A percentile compares a stretch with the other conserved stretches of the same genome.
Evolutionary conservation across 2,329 filamentous ascomycete species (phyloP).

Genomic region (Fonsecaea pedrosoi): DNA sequence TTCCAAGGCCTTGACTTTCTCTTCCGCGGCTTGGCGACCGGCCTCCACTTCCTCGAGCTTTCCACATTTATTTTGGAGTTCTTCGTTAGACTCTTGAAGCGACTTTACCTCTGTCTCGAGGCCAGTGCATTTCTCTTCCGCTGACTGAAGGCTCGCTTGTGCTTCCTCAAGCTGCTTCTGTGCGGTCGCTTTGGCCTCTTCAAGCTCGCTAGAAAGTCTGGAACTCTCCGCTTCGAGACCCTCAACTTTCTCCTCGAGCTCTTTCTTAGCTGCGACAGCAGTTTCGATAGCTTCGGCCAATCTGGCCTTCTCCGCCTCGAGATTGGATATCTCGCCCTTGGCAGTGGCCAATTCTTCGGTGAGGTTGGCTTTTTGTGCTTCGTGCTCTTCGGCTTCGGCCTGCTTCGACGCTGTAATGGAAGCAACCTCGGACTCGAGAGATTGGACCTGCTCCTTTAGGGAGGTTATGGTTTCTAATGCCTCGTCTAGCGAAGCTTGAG

Average conservation of each 20-base stretch:
- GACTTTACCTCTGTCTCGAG: constrained; percentile 17
- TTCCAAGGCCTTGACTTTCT: constrained; percentile 1
- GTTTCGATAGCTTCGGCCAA: constrained; percentile 19
- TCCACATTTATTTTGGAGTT: constrained; percentile 17
- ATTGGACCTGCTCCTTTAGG: constrained; percentile 18
- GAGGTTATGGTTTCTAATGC: constrained; percentile 20
- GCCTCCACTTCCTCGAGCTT: constrained; percentile 10
- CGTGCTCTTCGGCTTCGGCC: constrained; percentile 24
- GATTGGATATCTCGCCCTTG: constrained; percentile 8
- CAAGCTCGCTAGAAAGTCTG: constrained; percentile 16
- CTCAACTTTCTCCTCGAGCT: constrained; percentile 18
- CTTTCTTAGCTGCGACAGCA: constrained; percentile 8
- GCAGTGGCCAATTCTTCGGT: constrained; percentile 22
- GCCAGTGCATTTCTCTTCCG: background rate
- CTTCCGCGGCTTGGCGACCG: background rate
- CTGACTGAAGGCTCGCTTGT: background rate
- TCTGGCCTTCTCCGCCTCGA: constrained; percentile 28
- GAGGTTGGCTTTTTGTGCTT: constrained; percentile 20
- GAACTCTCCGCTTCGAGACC: constrained; percentile 23
- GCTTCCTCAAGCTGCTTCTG: constrained; percentile 22
- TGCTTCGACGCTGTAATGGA: constrained; percentile 51
- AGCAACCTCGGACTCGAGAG: constrained; percentile 17
- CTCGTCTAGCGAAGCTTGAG: constrained; percentile 25
- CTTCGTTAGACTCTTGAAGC: constrained; percentile 16
- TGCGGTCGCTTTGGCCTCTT: constrained; percentile 9